phyloP scores from a whole-genome alignment of 495 filamentous ascomycete genomes.

The Trichocladium antarcticum region DNA sequence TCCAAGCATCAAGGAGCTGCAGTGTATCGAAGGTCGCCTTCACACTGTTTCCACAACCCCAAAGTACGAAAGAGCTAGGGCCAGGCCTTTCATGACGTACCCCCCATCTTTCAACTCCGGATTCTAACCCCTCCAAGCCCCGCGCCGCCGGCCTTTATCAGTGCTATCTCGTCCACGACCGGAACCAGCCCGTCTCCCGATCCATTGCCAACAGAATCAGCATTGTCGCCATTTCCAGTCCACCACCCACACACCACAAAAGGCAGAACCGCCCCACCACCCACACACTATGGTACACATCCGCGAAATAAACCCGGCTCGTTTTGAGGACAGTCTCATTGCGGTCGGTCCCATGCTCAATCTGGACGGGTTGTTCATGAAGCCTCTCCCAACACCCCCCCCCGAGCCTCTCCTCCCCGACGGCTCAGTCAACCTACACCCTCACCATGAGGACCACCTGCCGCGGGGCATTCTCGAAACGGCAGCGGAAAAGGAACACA shows the following conservation, averaged over 20 bases:
- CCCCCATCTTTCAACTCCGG: conserved; percentile 6
- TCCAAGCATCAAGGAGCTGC: neutral
- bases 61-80: conserved; percentile 19
- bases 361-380: conserved; percentile 10
- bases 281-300: conserved; percentile 10
- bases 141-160: conserved; percentile 10
- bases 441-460: conserved; percentile 20
- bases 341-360: conserved; percentile 1
- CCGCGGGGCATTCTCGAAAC: conserved; percentile 23
- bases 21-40: neutral
- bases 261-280: neutral
- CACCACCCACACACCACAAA: neutral
- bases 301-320: neutral
- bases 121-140: conserved; percentile 9
- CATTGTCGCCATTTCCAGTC: conserved; percentile 9
- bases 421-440: conserved; percentile 1
- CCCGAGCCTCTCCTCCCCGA: conserved; percentile 4
- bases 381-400: conserved; percentile 4
- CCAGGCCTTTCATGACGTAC: conserved; percentile 25
- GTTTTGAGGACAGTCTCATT: conserved; percentile 1
- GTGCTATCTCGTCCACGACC: neutral
- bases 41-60: conserved; percentile 6
- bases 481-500: conserved; percentile 19
- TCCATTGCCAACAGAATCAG: neutral
- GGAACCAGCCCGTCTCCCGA: neutral